Evolutionary conservation across 805 yeast genomes (phyloP), one percentile per base, ranked within the genome.

Genomic region (Ogataea ramenticola): DNA sequence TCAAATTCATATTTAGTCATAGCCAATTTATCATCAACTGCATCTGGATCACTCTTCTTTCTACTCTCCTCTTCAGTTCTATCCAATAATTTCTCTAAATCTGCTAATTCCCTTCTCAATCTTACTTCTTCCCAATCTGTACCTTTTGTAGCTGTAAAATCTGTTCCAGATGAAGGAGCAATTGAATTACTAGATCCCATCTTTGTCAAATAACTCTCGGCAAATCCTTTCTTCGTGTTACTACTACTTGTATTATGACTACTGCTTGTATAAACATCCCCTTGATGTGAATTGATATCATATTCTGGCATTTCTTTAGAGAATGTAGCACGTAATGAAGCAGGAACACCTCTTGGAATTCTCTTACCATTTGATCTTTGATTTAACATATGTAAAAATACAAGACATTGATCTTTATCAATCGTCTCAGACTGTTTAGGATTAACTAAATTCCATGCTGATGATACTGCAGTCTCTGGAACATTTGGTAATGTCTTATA

Each of bases 401-500:
- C 96, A 48, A 89, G 65, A 21, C 89, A 80, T 61, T 95, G 98
- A 65, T 93, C 98, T 55, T 85, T 89, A 62, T 90, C 97, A 49
- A 93, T 89, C 10, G 95, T 83, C 56, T 82, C 87, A 42, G 80
- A 79, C 44, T 84, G 80, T 56, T 86, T 84, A 11, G 99, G 98
- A 57, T 93, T 93, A 43, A 93, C 95, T 46, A 93, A 68, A 61
- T 87, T 88, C 98, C 99, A 93, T 2, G 96, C 96, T 40, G 86
- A 82, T 26, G 89, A 77, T 7, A 89, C 73, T 61, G 90, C 99
- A 4, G 90, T 75, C 43, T 80, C 76, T 11, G 97, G 96, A 12
- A 93, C 86, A 48, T 78, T 78, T 30, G 66, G 62, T 45, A 91
- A 74, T 19, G 88, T 77, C 34, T 71, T 61, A 64, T 87, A 91